phyloP scores from a whole-genome alignment of 2,329 filamentous ascomycete genomes.

The Trichophyton equinum region DNA sequence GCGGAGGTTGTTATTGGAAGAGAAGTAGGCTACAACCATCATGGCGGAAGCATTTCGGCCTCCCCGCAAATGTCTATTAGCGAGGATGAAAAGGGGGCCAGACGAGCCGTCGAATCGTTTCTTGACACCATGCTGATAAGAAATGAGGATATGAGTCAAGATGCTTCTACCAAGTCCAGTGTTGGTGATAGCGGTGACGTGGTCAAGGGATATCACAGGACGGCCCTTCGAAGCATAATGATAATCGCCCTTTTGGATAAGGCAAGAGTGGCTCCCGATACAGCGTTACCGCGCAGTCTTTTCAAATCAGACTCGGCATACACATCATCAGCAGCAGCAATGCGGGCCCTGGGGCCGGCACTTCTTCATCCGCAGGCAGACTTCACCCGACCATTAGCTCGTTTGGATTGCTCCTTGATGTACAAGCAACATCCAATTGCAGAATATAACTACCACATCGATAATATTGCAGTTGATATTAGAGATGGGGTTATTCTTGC shows the following conservation, averaged over 20 bases:
- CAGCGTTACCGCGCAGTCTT: constrained; percentile 30
- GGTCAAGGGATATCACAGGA: constrained; percentile 42
- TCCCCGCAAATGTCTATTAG: background rate
- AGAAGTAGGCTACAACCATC: constrained; percentile 18
- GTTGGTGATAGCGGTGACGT: constrained; percentile 13
- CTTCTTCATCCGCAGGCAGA: constrained; percentile 49
- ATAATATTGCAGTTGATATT: constrained; percentile 50
- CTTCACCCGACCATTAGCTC: constrained; percentile 41
- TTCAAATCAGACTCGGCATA: constrained; percentile 41
- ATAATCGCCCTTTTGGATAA: constrained; percentile 48
- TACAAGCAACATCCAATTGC: constrained; percentile 46
- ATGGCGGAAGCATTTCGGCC: constrained; percentile 6
- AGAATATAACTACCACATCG: constrained; percentile 46
- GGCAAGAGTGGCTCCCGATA: constrained; percentile 31
- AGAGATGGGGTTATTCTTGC: constrained; percentile 50
- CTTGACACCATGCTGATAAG: constrained; percentile 46
- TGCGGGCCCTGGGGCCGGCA: constrained; percentile 41
- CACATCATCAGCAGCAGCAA: constrained; percentile 45
- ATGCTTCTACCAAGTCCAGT: constrained; percentile 11
- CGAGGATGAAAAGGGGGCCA: constrained; percentile 19
- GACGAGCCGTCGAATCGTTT: constrained; percentile 39
- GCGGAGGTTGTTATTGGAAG: constrained; percentile 50
- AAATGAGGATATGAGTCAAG: constrained; percentile 40
- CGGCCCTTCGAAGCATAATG: constrained; percentile 46
- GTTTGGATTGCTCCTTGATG: constrained; percentile 44